These are phyloP conservation scores for Leishmania gerbilli DNA, from an alignment of 208 protist genomes.

Conservation along the genomic window DNA sequence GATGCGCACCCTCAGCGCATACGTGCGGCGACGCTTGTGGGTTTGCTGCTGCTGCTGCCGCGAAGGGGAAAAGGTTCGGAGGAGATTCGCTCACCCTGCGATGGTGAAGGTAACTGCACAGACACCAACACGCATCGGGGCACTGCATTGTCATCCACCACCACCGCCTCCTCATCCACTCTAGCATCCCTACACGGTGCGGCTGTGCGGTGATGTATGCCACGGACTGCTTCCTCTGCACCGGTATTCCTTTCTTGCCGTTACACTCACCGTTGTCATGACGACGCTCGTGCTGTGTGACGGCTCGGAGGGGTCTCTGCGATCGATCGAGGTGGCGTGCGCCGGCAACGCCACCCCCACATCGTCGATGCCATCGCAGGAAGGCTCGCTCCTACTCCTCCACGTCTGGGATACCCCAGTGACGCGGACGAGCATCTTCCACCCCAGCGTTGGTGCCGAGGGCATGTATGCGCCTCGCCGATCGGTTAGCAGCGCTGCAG, in stretches of 20 bases:
- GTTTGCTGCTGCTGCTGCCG: background rate
- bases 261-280: slow-evolving; percentile 6
- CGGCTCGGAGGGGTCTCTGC: slow-evolving; percentile 63
- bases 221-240: background rate
- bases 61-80: background rate
- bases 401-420: slow-evolving; percentile 55
- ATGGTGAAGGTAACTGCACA: background rate
- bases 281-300: slow-evolving; percentile 72
- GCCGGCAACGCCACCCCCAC: slow-evolving; percentile 25
- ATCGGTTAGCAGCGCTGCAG: slow-evolving; percentile 1
- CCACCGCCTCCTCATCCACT: background rate
- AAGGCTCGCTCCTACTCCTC: slow-evolving; percentile 61
- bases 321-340: slow-evolving; percentile 70
- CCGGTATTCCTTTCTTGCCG: background rate
- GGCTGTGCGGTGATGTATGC: background rate
- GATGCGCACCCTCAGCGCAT: background rate
- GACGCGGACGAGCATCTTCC: background rate
- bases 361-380: slow-evolving; percentile 38
- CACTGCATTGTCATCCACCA: background rate
- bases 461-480: slow-evolving; percentile 1
- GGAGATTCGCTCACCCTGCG: background rate
- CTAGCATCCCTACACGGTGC: background rate
- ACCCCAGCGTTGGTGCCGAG: background rate
- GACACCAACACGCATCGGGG: background rate
- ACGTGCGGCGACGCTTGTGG: background rate